Evolutionary conservation across 257 asterid species (phyloP), one percentile per base, ranked within the genome.

Genomic region (Fraxinus pennsylvanica): DNA sequence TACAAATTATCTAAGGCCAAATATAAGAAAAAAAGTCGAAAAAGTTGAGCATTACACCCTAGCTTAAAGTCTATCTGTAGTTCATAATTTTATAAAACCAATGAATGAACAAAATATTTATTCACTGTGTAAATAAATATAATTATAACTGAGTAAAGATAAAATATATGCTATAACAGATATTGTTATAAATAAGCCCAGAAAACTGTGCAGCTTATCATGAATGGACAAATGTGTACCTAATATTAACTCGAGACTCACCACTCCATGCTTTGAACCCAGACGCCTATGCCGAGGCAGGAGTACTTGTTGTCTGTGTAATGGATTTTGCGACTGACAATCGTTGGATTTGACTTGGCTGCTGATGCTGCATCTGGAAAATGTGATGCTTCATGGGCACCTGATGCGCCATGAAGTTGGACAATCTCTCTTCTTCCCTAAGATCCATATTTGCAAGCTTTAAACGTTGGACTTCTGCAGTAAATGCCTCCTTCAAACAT

Each of bases 391-490:
- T 91, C 80, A 39, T 15, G 1, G 88, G 75, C 7, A 76, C 77
- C 57, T 84, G 90, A 21, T 85, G 95, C 14, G 74, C 72, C n/a
- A 39, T 45, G 72, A 81, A 77, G 41, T 79, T 81, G 7, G 90
- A 86, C 38, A 85, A 45, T 61, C 85, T 80, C n/a, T 86, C 92
- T 33, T 84, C 92, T 33, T 91, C 93, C 80, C 89, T 74, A 14
- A 83, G 82, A 86, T 87, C 90, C 69, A 75, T 82, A 35, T 86
- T 78, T 19, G 82, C 89, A 79, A 89, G 83, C 76, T 90, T 94
- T 67, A 94, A 79, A 67, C 90, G 96, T 76, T 91, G 96, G 43
- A 94, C 91, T 79, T 94, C 98, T 10, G 89, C 90, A 50, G 85
- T 83, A 83, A 94, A 78, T 68, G 3, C 68, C 30, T 61, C 33